Evolutionary conservation across 352 stramenopile genomes (phyloP).

Genomic region (Pythium monospermum): DNA sequence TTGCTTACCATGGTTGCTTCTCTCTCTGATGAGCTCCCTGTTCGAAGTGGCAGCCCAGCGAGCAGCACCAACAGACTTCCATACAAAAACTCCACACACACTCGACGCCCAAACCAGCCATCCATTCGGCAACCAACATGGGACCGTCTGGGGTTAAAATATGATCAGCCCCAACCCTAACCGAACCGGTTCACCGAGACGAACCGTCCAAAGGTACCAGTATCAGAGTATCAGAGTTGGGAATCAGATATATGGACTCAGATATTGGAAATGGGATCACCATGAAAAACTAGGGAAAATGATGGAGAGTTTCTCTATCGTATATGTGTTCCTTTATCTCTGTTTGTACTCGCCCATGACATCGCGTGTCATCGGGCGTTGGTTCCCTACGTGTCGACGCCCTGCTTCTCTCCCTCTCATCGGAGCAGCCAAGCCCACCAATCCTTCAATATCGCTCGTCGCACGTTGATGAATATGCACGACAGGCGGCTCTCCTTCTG

Average conservation of each 20-base stretch:
- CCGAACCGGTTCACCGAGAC: neutral
- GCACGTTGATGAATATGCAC: conserved; percentile 5
- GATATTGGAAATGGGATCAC: too few species aligned
- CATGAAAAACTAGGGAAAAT: too few species aligned
- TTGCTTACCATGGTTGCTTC: conserved; percentile 81
- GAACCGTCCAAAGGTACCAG: too few species aligned
- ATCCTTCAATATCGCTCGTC: conserved; percentile 13
- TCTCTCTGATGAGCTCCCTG: conserved; percentile 78
- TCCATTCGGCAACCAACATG: neutral
- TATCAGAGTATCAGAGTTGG: too few species aligned
- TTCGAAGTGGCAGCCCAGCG: conserved; percentile 19
- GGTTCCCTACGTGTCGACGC: neutral
- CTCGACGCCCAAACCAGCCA: neutral
- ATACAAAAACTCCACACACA: neutral
- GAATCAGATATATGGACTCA: too few species aligned
- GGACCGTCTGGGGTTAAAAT: neutral
- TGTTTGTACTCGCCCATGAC: conserved; percentile 17
- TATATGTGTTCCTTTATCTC: neutral
- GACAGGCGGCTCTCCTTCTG: conserved; percentile 9
- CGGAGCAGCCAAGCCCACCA: conserved; percentile 1
- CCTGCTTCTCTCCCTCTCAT: neutral
- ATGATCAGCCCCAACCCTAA: neutral
- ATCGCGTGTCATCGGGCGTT: conserved; percentile 8
- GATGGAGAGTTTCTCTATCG: too few species aligned
- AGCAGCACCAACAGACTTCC: too few species aligned